A percentile compares a stretch with the other conserved stretches of the same genome.
phyloP scores from a whole-genome alignment of 2,329 filamentous ascomycete species.

The Tolypocladium pustulatum region DNA sequence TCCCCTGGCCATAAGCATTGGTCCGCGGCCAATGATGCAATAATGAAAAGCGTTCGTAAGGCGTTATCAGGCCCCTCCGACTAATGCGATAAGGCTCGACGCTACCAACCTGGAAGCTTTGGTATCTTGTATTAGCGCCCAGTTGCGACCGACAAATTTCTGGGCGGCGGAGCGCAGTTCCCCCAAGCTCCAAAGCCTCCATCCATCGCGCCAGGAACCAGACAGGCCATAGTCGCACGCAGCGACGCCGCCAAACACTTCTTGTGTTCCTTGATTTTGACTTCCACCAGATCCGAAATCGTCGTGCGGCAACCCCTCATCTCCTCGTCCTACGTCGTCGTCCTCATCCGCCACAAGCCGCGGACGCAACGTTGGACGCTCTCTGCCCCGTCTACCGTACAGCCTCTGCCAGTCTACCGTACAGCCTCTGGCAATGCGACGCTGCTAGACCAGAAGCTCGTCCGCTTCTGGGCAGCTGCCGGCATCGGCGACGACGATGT shows the following conservation, averaged over 20 bases:
- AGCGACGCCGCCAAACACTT: not conserved
- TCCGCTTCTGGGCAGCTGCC: conserved; percentile 1
- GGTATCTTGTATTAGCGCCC: too few relatives aligned
- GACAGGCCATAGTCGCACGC: not conserved
- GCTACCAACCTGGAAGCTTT: not conserved
- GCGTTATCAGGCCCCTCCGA: not conserved
- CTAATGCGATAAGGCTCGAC: not conserved
- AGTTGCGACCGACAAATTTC: not conserved
- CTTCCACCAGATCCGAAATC: not conserved
- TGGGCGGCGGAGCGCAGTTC: not conserved
- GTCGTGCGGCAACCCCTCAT: not conserved
- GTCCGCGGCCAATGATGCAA: conserved; percentile 1
- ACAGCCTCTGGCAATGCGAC: not conserved
- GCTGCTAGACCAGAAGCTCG: not conserved
- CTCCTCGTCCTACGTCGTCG: not conserved
- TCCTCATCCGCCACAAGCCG: not conserved
- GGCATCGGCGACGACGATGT: conserved; percentile 25
- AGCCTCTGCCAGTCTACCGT: not conserved
- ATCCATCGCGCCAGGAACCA: not conserved
- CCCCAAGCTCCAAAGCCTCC: not conserved
- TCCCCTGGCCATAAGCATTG: too few relatives aligned
- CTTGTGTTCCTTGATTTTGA: not conserved
- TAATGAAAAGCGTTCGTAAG: not conserved
- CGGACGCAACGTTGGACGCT: not conserved
- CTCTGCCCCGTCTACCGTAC: not conserved